Conservation (phyloP, 768 basidiomycete genomes). For the Podaxis sp. region DNA sequence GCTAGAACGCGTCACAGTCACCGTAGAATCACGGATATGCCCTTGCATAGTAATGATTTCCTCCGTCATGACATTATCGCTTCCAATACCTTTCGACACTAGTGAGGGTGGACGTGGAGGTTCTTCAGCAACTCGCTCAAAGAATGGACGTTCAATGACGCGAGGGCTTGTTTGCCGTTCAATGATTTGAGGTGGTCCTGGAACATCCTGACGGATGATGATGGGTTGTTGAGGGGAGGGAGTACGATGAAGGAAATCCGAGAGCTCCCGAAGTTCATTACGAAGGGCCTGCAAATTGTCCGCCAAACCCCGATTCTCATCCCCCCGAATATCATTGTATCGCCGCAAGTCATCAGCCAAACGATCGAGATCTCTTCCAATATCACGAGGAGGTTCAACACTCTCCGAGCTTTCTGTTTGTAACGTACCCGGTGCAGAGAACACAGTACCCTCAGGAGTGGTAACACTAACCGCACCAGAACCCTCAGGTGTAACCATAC, state of each 20-base stretch:
- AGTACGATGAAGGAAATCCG: slow-evolving; percentile 51
- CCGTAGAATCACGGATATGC: slow-evolving; percentile 24
- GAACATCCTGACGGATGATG: slow-evolving; percentile 14
- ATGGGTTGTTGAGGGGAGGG: slow-evolving; percentile 28
- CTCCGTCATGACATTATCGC: slow-evolving; percentile 31
- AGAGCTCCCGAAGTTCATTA: slow-evolving; percentile 65
- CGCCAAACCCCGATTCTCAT: slow-evolving; percentile 63
- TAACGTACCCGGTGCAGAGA: slow-evolving; percentile 24
- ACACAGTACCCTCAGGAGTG: slow-evolving; percentile 32
- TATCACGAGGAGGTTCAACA: slow-evolving; percentile 43
- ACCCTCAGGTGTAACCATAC: slow-evolving; percentile 27
- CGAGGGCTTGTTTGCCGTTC: neutral
- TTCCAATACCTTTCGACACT: slow-evolving; percentile 45
- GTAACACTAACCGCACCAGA: slow-evolving; percentile 39
- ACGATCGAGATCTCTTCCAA: slow-evolving; percentile 47
- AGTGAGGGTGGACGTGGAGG: slow-evolving; percentile 15
- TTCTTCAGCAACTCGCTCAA: slow-evolving; percentile 8
- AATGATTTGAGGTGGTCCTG: slow-evolving; percentile 5
- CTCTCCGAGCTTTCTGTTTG: slow-evolving; percentile 36
- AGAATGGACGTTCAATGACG: neutral
- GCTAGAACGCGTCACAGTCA: slow-evolving; percentile 34
- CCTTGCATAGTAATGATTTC: slow-evolving; percentile 16
- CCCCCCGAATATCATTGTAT: slow-evolving; percentile 56
- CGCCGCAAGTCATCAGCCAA: slow-evolving; percentile 56
- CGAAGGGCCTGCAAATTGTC: slow-evolving; percentile 71